A percentile compares a stretch with the other conserved stretches of the same genome.
These are phyloP conservation scores for Xylariales sp. DNA, from an alignment of 2,329 filamentous ascomycete genomes.

Conservation along the genomic window DNA sequence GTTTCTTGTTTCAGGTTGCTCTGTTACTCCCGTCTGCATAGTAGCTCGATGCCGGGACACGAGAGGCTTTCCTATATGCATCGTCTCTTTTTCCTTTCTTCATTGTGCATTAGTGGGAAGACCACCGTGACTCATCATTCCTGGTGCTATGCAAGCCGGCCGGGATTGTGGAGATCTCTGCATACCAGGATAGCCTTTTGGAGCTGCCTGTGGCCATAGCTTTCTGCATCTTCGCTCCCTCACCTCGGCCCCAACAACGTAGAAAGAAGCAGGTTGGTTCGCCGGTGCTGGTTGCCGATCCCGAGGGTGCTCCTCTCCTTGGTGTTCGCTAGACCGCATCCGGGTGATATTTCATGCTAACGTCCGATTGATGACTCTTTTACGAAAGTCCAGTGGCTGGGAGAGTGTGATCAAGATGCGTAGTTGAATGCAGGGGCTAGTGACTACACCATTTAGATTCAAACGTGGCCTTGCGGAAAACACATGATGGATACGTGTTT, in stretches of 20 bases:
- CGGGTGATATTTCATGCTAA: too few species aligned
- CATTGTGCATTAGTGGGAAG: conserved; percentile 3
- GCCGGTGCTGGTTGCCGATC: too few species aligned
- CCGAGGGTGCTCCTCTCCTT: neutral
- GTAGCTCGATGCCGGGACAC: too few species aligned
- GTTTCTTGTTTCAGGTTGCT: conserved; percentile 6
- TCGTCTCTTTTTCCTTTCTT: too few species aligned
- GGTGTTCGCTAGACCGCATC: too few species aligned
- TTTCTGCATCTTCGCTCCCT: neutral
- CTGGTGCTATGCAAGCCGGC: neutral
- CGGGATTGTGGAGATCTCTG: conserved; percentile 2
- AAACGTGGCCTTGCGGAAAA: too few species aligned
- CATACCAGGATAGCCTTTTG: neutral
- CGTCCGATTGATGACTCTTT: conserved; percentile 2
- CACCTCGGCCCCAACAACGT: neutral
- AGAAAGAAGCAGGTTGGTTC: neutral
- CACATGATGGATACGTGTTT: too few species aligned
- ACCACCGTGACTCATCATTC: conserved; percentile 4
- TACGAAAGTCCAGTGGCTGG: conserved; percentile 8
- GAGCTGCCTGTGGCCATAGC: conserved; percentile 1
- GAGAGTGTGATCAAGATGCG: conserved; percentile 1
- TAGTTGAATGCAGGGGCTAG: too few species aligned
- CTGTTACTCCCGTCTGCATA: too few species aligned
- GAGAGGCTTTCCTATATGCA: too few species aligned
- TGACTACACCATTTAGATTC: too few species aligned